Evolutionary conservation across 148 eudicot species (phyloP), one percentile per base, ranked within the genome.

Genomic region (Rhododendron simsii): DNA sequence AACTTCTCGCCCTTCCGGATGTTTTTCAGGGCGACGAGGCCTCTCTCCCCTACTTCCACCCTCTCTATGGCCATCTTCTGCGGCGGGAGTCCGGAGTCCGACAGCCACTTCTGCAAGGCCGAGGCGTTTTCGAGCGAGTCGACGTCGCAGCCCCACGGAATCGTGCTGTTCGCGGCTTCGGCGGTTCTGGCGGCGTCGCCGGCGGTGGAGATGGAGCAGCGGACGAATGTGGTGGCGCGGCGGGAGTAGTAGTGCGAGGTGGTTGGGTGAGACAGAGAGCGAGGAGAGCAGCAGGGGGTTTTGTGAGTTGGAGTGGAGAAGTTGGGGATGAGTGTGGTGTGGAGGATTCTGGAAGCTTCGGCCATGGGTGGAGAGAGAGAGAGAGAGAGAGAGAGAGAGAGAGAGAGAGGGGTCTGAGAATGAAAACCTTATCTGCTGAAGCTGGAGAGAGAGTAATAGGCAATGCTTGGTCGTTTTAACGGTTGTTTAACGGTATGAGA

Each of bases 11-110:
- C 96, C 35, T 94, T 94, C 78, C 99, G 87, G 12, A 97, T 91
- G 85, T 93, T 97, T 83, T 93, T 95, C 50, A 87, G 80, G 80
- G 98, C 99, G 57, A 97, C 99, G 30, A 97, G 94, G 2, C 99
- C 99, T 78, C 99, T 93, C 88, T 95, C 99, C 45, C 99, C 99
- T 5, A 97, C 94, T 4, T 92, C 93, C 84, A 97, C 99, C 73
- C 87, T 92, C 83, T 93, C 87, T 21, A 97, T 93, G 57, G 65
- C 96, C 98, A 97, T 93, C 81, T 97, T 97, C 90, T 97, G 99
- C 1, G 87, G 84, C 9, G 99, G 98, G 9, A 97, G 89, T 2
- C 98, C 99, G 8, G 92, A 90, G 3, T 83, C 88, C 37, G 91
- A 53, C 82, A 97, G 88, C 99, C 98, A 97, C 51, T 86, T 84